Evolutionary conservation across 2,329 filamentous ascomycete genomes (phyloP).

Genomic region (Podosphaera leucotricha): DNA sequence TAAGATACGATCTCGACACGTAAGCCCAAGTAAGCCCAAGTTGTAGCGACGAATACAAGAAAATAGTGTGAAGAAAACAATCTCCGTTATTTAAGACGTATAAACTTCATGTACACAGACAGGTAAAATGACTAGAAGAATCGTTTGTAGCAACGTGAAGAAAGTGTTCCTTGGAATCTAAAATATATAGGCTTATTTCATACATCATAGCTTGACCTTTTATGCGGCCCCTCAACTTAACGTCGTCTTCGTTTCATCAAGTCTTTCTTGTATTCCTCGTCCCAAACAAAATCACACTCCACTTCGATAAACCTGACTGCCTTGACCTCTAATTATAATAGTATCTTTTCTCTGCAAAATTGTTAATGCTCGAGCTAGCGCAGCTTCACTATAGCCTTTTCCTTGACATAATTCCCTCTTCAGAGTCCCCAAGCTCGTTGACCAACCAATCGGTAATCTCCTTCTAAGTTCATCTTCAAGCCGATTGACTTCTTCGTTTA

Average conservation of each 20-base stretch:
- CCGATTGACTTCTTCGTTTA: constrained; percentile 72
- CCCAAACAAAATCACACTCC: constrained; percentile 25
- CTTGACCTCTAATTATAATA: constrained; percentile 57
- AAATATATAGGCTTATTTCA: too few relatives aligned
- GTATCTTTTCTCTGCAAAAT: constrained; percentile 74
- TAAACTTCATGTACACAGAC: too few relatives aligned
- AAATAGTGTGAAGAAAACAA: too few relatives aligned
- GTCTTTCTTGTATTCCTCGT: not conserved
- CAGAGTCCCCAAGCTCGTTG: constrained; percentile 67
- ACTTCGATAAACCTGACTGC: constrained; percentile 50
- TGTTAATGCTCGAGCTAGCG: constrained; percentile 61
- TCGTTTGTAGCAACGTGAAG: too few relatives aligned
- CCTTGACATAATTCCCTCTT: constrained; percentile 79
- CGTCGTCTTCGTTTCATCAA: not conserved
- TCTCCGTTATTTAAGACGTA: too few relatives aligned
- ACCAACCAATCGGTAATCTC: constrained; percentile 83
- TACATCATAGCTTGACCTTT: too few relatives aligned
- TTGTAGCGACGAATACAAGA: too few relatives aligned
- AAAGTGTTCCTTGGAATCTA: too few relatives aligned
- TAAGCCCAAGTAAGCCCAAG: too few relatives aligned
- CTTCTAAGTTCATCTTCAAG: constrained; percentile 76
- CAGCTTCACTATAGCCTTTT: constrained; percentile 72
- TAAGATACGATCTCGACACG: too few relatives aligned
- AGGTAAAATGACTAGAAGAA: too few relatives aligned
- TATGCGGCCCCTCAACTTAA: too few relatives aligned